phyloP scores from a whole-genome alignment of 2,329 filamentous ascomycete species.

The Xylaria sp. region DNA sequence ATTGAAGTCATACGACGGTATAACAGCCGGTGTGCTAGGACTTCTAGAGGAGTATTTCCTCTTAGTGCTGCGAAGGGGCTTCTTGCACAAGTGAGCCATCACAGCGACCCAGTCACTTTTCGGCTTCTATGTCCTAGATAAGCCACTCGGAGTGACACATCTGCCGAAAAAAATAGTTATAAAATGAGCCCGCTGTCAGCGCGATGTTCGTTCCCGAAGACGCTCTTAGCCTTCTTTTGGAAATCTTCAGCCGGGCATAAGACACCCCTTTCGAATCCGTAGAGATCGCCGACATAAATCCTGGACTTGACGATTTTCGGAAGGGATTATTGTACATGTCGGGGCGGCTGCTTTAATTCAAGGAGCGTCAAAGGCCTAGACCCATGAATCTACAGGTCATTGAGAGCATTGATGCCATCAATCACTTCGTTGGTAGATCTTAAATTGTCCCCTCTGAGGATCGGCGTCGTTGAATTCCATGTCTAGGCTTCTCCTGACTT shows the following conservation, averaged over 20 bases:
- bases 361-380: constrained; percentile 5
- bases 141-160: constrained; percentile 33
- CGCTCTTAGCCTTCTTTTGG: not conserved
- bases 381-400: constrained; percentile 32
- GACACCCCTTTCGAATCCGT: constrained; percentile 22
- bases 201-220: constrained; percentile 22
- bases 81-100: constrained; percentile 32
- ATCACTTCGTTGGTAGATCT: not conserved
- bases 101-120: constrained; percentile 36
- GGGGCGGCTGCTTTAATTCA: constrained; percentile 35
- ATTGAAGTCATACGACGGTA: constrained; percentile 16
- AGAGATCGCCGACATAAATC: constrained; percentile 34
- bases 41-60: constrained; percentile 2
- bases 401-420: constrained; percentile 35
- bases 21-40: not conserved
- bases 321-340: constrained; percentile 30
- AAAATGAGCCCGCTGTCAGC: constrained; percentile 1
- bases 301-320: constrained; percentile 17
- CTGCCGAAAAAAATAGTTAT: constrained; percentile 33
- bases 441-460: constrained; percentile 15
- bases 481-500: constrained; percentile 24
- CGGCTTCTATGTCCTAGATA: constrained; percentile 36
- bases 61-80: constrained; percentile 3
- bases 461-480: constrained; percentile 12
- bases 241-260: constrained; percentile 25